phyloP scores from a whole-genome alignment of 1,284 basidiomycete species.

The Cerrena zonata region DNA sequence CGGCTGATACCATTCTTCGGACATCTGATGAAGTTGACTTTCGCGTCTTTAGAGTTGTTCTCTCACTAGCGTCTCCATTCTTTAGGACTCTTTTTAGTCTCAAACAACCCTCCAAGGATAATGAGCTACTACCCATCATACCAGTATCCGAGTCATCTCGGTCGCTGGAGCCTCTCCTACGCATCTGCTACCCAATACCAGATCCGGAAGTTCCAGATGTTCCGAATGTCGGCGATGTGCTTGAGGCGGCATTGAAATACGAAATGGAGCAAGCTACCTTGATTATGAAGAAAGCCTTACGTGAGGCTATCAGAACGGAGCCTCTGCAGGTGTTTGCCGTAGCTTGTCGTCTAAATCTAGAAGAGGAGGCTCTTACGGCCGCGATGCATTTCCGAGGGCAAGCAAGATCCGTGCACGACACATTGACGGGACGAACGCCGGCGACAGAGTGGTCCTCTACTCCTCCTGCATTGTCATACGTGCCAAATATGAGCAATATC shows the following conservation, averaged over 20 bases:
- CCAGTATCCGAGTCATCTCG: slow-evolving; percentile 13
- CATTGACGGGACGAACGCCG: neutral
- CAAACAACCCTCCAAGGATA: neutral
- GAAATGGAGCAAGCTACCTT: slow-evolving; percentile 2
- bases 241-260: slow-evolving; percentile 9
- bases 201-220: slow-evolving; percentile 8
- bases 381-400: neutral
- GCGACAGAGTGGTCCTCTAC: neutral
- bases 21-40: slow-evolving; percentile 5
- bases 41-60: neutral
- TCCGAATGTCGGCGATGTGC: slow-evolving; percentile 5
- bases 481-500: slow-evolving; percentile 4
- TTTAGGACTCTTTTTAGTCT: slow-evolving; percentile 5
- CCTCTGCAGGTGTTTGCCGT: slow-evolving; percentile 8
- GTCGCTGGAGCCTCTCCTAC: slow-evolving; percentile 16
- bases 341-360: slow-evolving; percentile 8
- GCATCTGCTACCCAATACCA: slow-evolving; percentile 19
- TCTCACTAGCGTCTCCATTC: slow-evolving; percentile 6
- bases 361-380: slow-evolving; percentile 3
- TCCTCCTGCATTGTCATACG: neutral
- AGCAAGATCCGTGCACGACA: neutral
- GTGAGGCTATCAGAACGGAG: neutral
- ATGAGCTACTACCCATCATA: slow-evolving; percentile 5
- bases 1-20: slow-evolving; percentile 1
- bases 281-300: slow-evolving; percentile 1